Evolutionary conservation across 345 rosid genomes (phyloP).

Genomic region (Atalantia buxifolia): DNA sequence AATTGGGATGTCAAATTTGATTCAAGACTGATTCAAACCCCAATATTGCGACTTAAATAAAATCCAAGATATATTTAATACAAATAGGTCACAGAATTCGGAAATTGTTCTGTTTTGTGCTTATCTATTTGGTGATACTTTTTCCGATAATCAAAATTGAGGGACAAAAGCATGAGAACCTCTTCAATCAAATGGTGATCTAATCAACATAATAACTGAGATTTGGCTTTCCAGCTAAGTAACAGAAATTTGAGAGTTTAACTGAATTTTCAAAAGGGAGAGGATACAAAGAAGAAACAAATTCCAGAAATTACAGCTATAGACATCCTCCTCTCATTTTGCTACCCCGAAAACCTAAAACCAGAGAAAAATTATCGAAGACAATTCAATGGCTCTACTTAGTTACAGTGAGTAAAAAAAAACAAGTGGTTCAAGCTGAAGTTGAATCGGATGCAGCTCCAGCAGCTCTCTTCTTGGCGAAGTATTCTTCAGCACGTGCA

Average conservation of each 20-base stretch:
- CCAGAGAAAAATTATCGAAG: neutral
- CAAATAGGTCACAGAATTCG: neutral
- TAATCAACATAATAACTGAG: neutral
- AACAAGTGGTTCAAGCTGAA: conserved; percentile 32
- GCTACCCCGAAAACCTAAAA: neutral
- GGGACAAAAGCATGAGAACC: neutral
- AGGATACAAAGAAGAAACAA: neutral
- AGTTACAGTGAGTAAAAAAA: neutral
- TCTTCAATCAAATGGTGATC: neutral
- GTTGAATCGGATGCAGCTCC: conserved; percentile 40
- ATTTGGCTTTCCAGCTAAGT: neutral
- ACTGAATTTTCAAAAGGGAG: neutral
- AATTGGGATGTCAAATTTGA: neutral
- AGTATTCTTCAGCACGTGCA: conserved; percentile 83
- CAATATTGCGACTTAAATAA: no score
- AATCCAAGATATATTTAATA: no score
- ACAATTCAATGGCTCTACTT: neutral
- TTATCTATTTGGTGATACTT: no score
- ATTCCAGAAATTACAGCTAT: conserved; percentile 1
- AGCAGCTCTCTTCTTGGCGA: conserved; percentile 81
- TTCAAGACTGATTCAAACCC: neutral
- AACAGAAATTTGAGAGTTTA: neutral
- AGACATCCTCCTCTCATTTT: neutral
- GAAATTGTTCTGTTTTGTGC: neutral
- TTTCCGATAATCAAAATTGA: neutral